Base-by-base conservation (phyloP, 768 basidiomycete species). In the Mycena maculata region DNA sequence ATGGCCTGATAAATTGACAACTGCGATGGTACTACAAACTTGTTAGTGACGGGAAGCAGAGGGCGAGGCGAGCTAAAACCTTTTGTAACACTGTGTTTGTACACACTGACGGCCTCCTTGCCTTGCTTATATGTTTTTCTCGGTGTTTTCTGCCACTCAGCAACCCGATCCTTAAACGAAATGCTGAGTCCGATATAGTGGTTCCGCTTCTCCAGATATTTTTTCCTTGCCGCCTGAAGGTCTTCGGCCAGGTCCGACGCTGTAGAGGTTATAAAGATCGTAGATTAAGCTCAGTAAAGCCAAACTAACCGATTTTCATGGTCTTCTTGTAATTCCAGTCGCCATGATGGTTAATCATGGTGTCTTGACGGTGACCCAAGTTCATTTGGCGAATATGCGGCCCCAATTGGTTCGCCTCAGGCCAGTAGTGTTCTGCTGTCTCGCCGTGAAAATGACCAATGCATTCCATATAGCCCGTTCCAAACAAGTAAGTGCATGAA, bases 371-470 rank as follows among this genome's bases (percentile, higher is more conserved):
- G 11, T 55, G 54, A 8, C 54, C 39, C 1, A 44, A 38, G 27
- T 71, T 71, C 75, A 75, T 75, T 62, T 76, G 72, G n/a, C 56
- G 48, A 4, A 69, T 71, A 36, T 66, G 67, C 6, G 56, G 59
- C 5, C 72, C 68, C 33, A 65, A 52, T 48, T 60, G 39, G 25
- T 55, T 55, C 8, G 53, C 33, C 38, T 55, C 53, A 9, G 53
- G 53, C 53, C 53, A 55, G 20, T 55, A 55, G 8, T 55, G 53
- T 15, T 55, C 53, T 4, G 53, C 53, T 9, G 53, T 25, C 25
- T 76, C 75, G 1, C 75, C 75, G 47, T 75, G 63, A 18, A 68
- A 74, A 27, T 66, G 61, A 7, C 73, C 75, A 15, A 65, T 49
- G 38, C 70, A 57, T 30, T 62, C 30, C 60, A 65, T 63, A 55